Conservation (phyloP, 805 yeast genomes). For the Priceomyces melissophilus region DNA sequence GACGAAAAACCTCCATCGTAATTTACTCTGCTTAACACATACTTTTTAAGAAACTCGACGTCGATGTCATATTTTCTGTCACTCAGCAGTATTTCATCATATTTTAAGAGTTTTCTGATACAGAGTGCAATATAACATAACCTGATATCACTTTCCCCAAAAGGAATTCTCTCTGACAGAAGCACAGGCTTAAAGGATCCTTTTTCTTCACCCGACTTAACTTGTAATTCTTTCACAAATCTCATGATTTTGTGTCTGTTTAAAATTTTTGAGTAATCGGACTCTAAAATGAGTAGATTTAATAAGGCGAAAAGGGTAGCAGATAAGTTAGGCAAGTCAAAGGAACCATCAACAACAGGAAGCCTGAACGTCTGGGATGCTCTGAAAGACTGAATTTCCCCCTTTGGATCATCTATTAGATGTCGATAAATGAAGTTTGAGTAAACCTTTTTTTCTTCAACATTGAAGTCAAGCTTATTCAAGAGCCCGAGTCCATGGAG, state of each 20-base stretch:
- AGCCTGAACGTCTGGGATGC: slow-evolving; percentile 50
- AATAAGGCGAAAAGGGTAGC: slow-evolving; percentile 76
- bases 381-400: slow-evolving; percentile 47
- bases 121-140: slow-evolving; percentile 71
- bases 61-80: slow-evolving; percentile 40
- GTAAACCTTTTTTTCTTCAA: slow-evolving; percentile 24
- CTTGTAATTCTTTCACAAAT: slow-evolving; percentile 61
- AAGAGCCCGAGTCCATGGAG: slow-evolving; percentile 56
- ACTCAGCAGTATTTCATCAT: slow-evolving; percentile 22
- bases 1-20: slow-evolving; percentile 75
- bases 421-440: slow-evolving; percentile 47
- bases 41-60: slow-evolving; percentile 32
- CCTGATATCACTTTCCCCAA: slow-evolving; percentile 72
- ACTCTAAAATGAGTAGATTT: slow-evolving; percentile 49
- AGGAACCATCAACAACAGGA: slow-evolving; percentile 17
- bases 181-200: slow-evolving; percentile 38
- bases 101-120: slow-evolving; percentile 50
- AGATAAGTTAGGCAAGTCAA: slow-evolving; percentile 64
- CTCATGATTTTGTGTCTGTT: slow-evolving; percentile 48
- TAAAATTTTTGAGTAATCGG: slow-evolving; percentile 29
- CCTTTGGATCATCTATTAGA: slow-evolving; percentile 29
- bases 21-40: slow-evolving; percentile 24
- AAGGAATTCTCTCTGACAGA: slow-evolving; percentile 16
- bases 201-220: slow-evolving; percentile 19
- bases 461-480: slow-evolving; percentile 27